A percentile compares a stretch with the other conserved stretches of the same genome.
phyloP scores from a whole-genome alignment of 1,139 yeast genomes.

The Candida pseudocylindracea region DNA sequence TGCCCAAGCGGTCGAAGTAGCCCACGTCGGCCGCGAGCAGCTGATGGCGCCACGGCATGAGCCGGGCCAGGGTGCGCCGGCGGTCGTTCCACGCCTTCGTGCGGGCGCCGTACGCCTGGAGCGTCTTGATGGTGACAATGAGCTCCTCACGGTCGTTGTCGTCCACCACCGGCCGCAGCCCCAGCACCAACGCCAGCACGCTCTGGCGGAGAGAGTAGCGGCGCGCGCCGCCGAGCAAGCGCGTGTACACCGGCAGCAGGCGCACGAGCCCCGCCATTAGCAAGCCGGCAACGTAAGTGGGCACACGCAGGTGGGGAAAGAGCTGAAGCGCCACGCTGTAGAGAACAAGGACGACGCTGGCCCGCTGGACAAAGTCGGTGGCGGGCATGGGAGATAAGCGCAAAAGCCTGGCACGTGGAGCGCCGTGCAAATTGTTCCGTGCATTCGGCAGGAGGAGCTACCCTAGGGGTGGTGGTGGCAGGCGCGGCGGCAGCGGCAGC shows the following conservation, averaged over 20 bases:
- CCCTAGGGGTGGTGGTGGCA: too few species aligned
- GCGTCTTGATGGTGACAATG: conserved; percentile 25
- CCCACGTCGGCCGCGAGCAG: conserved; percentile 27
- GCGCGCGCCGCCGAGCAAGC: too few species aligned
- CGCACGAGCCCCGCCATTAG: too few species aligned
- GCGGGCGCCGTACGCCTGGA: conserved; percentile 20
- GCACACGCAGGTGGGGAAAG: too few species aligned
- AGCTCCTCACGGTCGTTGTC: conserved; percentile 8
- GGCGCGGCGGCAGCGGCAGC: too few species aligned
- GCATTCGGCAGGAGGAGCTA: too few species aligned
- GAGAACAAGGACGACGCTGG: background rate
- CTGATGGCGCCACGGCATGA: conserved; percentile 34
- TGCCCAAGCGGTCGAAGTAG: conserved; percentile 26
- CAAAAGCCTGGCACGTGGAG: too few species aligned
- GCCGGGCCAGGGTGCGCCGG: conserved; percentile 19
- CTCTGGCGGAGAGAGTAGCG: background rate
- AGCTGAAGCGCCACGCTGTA: too few species aligned
- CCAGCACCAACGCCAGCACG: background rate
- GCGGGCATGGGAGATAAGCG: background rate
- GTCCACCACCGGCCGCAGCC: background rate
- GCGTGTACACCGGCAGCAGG: too few species aligned
- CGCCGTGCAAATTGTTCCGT: too few species aligned
- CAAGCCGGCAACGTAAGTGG: too few species aligned
- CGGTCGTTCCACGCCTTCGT: conserved; percentile 21
- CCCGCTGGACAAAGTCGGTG: background rate